Conservation (phyloP, 805 yeast species). For the Suhomyces emberorum region DNA sequence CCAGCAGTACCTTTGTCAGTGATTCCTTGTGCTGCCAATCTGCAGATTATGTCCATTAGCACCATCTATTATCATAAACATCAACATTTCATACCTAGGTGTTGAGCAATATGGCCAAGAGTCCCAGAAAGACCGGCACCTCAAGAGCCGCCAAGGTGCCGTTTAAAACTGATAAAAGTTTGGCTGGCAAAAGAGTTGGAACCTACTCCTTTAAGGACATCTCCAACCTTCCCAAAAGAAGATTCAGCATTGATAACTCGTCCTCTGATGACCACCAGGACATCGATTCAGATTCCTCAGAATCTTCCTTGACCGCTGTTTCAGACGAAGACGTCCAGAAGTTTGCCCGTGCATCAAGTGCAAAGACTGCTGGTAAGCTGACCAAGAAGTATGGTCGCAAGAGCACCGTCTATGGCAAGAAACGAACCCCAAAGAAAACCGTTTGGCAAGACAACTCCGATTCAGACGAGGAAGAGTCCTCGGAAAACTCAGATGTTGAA, state of each 20-base stretch:
- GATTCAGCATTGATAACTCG: conserved; percentile 37
- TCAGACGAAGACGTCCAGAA: conserved; percentile 20
- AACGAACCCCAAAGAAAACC: conserved; percentile 23
- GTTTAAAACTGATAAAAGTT: conserved; percentile 6
- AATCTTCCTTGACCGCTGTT: conserved; percentile 41
- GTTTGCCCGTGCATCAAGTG: conserved; percentile 12
- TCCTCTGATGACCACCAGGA: conserved; percentile 19
- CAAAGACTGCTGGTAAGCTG: conserved; percentile 9
- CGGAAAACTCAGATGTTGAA: conserved; percentile 34
- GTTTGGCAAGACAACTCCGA: conserved; percentile 20
- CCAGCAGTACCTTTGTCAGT: no score
- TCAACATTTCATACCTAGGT: conserved; percentile 2
- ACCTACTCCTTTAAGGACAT: conserved; percentile 13
- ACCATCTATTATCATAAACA: conserved; percentile 1
- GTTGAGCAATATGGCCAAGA: conserved; percentile 26
- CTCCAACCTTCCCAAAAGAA: conserved; percentile 10
- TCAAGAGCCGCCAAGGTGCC: conserved; percentile 8
- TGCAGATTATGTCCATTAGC: not conserved
- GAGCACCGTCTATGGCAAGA: conserved; percentile 11
- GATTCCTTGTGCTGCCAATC: not conserved
- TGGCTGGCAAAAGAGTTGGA: conserved; percentile 30
- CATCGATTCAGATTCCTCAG: conserved; percentile 23
- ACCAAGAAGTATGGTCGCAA: conserved; percentile 4
- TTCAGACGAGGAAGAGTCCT: conserved; percentile 19
- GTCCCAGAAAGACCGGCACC: conserved; percentile 23